These are phyloP conservation scores for Mycena metata DNA, from an alignment of 768 basidiomycete genomes.

Conservation along the genomic window DNA sequence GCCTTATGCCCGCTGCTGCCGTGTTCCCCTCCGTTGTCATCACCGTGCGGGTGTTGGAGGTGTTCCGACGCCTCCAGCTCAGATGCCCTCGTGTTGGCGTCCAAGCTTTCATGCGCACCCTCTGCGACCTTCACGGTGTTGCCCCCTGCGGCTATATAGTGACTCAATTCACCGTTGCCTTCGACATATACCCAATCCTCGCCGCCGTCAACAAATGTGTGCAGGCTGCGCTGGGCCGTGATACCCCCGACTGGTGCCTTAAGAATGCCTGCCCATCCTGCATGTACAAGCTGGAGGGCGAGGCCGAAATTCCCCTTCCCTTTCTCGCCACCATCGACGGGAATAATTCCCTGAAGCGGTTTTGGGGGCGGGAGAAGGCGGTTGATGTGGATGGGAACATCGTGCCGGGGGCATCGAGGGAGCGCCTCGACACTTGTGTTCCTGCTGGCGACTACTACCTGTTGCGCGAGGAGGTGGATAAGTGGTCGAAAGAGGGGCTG, in stretches of 20 bases:
- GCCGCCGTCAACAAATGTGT: constrained; percentile 39
- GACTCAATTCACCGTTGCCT: constrained; percentile 46
- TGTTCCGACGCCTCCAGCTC: background rate
- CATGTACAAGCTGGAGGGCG: constrained; percentile 2
- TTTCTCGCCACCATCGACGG: too few species aligned
- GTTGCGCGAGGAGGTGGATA: background rate
- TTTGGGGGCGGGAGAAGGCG: background rate
- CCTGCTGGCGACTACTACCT: too few species aligned
- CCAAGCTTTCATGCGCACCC: constrained; percentile 37
- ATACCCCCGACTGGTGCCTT: background rate
- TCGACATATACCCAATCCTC: constrained; percentile 50
- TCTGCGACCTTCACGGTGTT: constrained; percentile 38
- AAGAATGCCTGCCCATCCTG: background rate
- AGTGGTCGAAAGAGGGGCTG: background rate
- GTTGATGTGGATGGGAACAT: background rate
- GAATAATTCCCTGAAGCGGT: background rate
- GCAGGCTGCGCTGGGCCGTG: constrained; percentile 37
- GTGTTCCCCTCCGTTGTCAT: background rate
- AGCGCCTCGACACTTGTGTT: background rate
- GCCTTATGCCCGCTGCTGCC: background rate
- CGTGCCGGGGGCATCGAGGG: background rate
- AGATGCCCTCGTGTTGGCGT: constrained; percentile 38
- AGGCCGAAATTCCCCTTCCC: background rate
- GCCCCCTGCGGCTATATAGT: constrained; percentile 4
- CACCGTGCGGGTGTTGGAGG: background rate